Evolutionary conservation across 257 asterid species (phyloP).

Genomic region (Cinchona pubescens): DNA sequence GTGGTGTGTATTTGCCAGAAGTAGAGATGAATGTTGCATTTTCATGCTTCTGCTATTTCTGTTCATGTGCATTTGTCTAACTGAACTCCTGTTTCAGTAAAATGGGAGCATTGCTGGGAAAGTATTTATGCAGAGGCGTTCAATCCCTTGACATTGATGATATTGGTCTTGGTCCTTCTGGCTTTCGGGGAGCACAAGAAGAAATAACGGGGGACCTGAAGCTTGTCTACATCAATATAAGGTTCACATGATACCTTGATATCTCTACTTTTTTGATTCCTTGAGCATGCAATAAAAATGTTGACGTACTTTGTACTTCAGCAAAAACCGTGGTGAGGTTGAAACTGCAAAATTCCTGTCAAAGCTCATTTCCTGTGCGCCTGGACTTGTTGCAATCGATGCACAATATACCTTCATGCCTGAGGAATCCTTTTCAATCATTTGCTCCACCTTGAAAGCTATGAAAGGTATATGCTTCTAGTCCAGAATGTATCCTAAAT

Average conservation of each 20-base stretch:
- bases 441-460: slow-evolving; percentile 48
- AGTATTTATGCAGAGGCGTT: slow-evolving; percentile 59
- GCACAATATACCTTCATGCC: slow-evolving; percentile 79
- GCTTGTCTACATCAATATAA: slow-evolving; percentile 66
- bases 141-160: slow-evolving; percentile 60
- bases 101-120: slow-evolving; percentile 64
- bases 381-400: slow-evolving; percentile 50
- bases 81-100: slow-evolving; percentile 47
- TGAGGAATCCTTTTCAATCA: slow-evolving; percentile 52
- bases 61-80: slow-evolving; percentile 4
- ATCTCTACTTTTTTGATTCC: not conserved
- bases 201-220: slow-evolving; percentile 42
- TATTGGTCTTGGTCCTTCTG: slow-evolving; percentile 67
- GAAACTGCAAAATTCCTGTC: slow-evolving; percentile 74
- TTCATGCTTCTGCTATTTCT: slow-evolving; percentile 1
- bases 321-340: slow-evolving; percentile 75
- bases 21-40: not conserved
- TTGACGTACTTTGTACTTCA: slow-evolving; percentile 33
- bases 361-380: slow-evolving; percentile 51
- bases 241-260: slow-evolving; percentile 35
- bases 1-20: not conserved
- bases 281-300: slow-evolving; percentile 19
- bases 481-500: not conserved
- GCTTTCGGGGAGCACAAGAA: slow-evolving; percentile 50
- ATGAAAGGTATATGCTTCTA: slow-evolving; percentile 49